Conservation (phyloP, 2,329 filamentous ascomycete species). For the Delphinella strobiligena region DNA sequence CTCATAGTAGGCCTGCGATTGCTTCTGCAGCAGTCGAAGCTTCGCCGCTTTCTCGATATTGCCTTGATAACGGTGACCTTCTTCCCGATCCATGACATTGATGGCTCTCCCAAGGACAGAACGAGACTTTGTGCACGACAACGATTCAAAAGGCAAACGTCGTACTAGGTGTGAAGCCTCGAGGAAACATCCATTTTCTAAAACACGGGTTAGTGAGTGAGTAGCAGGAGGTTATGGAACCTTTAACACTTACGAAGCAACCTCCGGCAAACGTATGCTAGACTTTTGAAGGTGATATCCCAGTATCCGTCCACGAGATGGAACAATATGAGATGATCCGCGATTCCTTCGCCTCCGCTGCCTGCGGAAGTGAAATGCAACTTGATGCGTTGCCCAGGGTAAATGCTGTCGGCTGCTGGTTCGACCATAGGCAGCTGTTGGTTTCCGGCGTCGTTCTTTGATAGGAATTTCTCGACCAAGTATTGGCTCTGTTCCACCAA, state of each 20-base stretch:
- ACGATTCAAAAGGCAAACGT: slow-evolving; percentile 38
- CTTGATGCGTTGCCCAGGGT: slow-evolving; percentile 52
- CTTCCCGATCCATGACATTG: slow-evolving; percentile 22
- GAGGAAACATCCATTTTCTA: slow-evolving; percentile 36
- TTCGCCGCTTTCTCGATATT: slow-evolving; percentile 11
- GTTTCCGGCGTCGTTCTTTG: slow-evolving; percentile 3
- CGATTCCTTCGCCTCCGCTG: slow-evolving; percentile 56
- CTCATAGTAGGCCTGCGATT: slow-evolving; percentile 28
- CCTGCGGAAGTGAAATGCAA: slow-evolving; percentile 54
- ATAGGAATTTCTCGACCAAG: slow-evolving; percentile 14
- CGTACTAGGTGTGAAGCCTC: slow-evolving; percentile 43
- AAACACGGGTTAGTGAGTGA: slow-evolving; percentile 10
- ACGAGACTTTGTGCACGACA: slow-evolving; percentile 28
- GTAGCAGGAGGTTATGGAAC: neutral
- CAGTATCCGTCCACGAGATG: slow-evolving; percentile 61
- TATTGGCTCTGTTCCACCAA: slow-evolving; percentile 52
- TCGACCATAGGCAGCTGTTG: slow-evolving; percentile 36
- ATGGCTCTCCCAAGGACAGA: slow-evolving; percentile 27
- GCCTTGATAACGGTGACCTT: slow-evolving; percentile 9
- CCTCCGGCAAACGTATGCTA: slow-evolving; percentile 65
- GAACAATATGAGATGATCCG: slow-evolving; percentile 78
- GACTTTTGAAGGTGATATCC: slow-evolving; percentile 55
- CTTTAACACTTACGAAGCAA: slow-evolving; percentile 60
- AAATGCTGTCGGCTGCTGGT: slow-evolving; percentile 25
- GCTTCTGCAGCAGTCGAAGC: slow-evolving; percentile 14